Percentiles rank a stretch among this genome's conserved stretches.
These are phyloP conservation scores for Anthracocystis walkeri DNA, from an alignment of 1,284 basidiomycete species.

Conservation along the genomic window DNA sequence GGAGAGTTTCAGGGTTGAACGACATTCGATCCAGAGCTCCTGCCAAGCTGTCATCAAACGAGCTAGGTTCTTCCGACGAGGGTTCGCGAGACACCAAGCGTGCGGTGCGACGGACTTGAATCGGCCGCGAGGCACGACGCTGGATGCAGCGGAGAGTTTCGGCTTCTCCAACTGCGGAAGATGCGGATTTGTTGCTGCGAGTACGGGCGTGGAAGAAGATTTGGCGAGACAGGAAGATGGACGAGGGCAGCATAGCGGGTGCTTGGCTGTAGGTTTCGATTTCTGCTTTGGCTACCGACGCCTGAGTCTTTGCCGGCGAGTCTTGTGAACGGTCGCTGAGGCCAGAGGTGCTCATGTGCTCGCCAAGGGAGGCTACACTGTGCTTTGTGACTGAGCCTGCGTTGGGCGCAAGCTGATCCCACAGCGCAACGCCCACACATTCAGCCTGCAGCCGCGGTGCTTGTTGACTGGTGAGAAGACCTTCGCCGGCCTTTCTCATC, in stretches of 20 bases:
- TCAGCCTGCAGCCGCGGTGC: constrained; percentile 31
- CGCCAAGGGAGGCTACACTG: constrained; percentile 7
- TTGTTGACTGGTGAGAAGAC: constrained; percentile 22
- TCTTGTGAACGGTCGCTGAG: constrained; percentile 5
- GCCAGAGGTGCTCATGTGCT: background rate
- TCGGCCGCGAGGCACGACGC: constrained; percentile 22
- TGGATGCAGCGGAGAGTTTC: constrained; percentile 18
- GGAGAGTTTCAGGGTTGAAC: constrained; percentile 22
- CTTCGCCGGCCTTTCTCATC: constrained; percentile 45
- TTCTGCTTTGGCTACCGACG: constrained; percentile 43
- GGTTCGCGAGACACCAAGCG: constrained; percentile 33
- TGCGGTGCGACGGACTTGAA: constrained; percentile 38
- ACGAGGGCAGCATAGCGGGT: constrained; percentile 35
- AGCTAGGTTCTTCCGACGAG: constrained; percentile 13
- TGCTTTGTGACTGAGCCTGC: constrained; percentile 17
- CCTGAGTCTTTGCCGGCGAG: background rate
- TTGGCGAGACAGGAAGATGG: constrained; percentile 48
- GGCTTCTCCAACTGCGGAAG: background rate
- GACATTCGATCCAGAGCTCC: constrained; percentile 40
- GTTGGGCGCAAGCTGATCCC: constrained; percentile 30
- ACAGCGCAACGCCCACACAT: constrained; percentile 28
- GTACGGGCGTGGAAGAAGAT: constrained; percentile 40
- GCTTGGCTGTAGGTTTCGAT: constrained; percentile 54
- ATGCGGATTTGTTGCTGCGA: constrained; percentile 4
- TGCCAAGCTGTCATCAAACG: constrained; percentile 37